Percentiles rank a stretch among this genome's conserved stretches.
These are phyloP conservation scores for Mycena crocata DNA, from an alignment of 768 basidiomycete species.

Conservation along the genomic window DNA sequence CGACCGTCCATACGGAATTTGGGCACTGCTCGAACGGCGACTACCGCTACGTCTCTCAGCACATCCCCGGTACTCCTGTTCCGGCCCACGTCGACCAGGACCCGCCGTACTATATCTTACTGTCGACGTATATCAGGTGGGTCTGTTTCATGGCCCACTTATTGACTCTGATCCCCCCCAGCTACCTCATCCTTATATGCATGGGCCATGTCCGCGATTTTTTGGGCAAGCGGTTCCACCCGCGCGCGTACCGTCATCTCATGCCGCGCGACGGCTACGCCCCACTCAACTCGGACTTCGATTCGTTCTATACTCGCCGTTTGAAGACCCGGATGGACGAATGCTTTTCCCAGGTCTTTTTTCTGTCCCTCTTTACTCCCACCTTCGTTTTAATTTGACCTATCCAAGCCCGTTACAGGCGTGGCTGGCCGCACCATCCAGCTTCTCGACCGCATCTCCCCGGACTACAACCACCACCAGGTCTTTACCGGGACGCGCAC, in stretches of 20 bases:
- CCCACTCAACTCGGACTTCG: constrained; percentile 96
- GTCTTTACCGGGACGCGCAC: constrained; percentile 82
- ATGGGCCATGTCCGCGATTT: constrained; percentile 96
- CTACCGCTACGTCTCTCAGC: constrained; percentile 78
- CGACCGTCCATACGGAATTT: constrained; percentile 89
- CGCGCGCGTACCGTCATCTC: constrained; percentile 81
- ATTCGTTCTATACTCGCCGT: constrained; percentile 98
- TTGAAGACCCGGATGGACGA: constrained; percentile 95
- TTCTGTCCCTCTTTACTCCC: no score
- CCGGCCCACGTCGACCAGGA: constrained; percentile 75
- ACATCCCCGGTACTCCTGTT: constrained; percentile 63
- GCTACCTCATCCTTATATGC: constrained; percentile 91
- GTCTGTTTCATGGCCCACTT: not conserved
- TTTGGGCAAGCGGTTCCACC: constrained; percentile 87
- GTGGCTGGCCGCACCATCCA: constrained; percentile 95
- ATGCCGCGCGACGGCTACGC: constrained; percentile 92
- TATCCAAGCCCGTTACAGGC: constrained; percentile 92
- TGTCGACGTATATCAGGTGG: constrained; percentile 81
- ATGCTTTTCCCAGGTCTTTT: constrained; percentile 94
- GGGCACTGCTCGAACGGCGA: constrained; percentile 87
- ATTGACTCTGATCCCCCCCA: constrained; percentile 33
- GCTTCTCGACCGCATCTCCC: constrained; percentile 84
- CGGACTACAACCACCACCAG: constrained; percentile 85
- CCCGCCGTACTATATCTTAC: constrained; percentile 91
- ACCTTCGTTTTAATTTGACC: no score